A percentile compares a stretch with the other conserved stretches of the same genome.
Conservation (phyloP, 495 filamentous ascomycete species). For the Xylaria palmicola region DNA sequence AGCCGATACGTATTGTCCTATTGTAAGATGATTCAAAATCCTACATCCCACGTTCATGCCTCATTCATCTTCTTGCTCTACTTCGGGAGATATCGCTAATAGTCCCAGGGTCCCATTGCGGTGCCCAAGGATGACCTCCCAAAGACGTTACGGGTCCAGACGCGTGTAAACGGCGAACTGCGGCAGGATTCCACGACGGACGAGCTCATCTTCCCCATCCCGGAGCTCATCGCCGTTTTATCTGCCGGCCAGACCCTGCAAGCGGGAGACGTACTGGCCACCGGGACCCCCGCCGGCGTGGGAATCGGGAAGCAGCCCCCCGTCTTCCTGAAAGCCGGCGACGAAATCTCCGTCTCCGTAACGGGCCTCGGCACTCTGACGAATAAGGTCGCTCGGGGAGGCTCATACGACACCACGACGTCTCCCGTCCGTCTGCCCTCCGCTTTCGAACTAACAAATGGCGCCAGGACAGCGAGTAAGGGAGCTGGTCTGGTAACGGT, state of each 20-base stretch:
- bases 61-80: background rate
- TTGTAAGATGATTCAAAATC: slow-evolving; percentile 30
- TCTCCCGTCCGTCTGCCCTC: slow-evolving; percentile 20
- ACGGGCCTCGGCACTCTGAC: slow-evolving; percentile 45
- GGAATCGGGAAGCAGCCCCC: slow-evolving; percentile 51
- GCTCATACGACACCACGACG: slow-evolving; percentile 22
- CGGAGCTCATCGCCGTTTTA: slow-evolving; percentile 41
- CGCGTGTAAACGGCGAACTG: slow-evolving; percentile 45
- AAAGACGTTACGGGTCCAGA: slow-evolving; percentile 39
- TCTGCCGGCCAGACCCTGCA: slow-evolving; percentile 46
- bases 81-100: background rate
- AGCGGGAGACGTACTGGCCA: slow-evolving; percentile 48
- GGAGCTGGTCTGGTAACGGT: slow-evolving; percentile 40
- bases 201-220: slow-evolving; percentile 48
- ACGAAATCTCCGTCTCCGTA: slow-evolving; percentile 41
- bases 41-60: background rate
- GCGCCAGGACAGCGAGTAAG: slow-evolving; percentile 22
- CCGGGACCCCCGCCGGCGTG: slow-evolving; percentile 53
- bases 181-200: slow-evolving; percentile 43
- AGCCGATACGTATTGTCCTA: slow-evolving; percentile 55
- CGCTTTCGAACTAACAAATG: slow-evolving; percentile 29
- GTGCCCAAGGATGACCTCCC: slow-evolving; percentile 46
- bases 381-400: slow-evolving; percentile 38
- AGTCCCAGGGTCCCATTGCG: slow-evolving; percentile 48
- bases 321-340: slow-evolving; percentile 46